Evolutionary conservation across 2,329 filamentous ascomycete genomes (phyloP), one percentile per base, ranked within the genome.

Genomic region (Helotiales sp.): DNA sequence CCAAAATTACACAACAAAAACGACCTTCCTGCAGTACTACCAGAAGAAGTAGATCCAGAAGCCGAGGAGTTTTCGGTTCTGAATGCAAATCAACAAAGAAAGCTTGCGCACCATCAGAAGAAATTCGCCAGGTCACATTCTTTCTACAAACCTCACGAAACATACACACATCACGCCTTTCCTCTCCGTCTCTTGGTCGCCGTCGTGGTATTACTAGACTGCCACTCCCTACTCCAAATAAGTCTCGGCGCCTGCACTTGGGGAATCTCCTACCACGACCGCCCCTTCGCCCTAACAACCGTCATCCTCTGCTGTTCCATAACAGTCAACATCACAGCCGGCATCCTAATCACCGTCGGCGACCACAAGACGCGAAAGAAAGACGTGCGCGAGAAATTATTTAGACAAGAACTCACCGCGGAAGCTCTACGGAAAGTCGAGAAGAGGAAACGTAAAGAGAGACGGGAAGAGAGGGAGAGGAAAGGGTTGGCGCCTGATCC

Each of bases 71-170:
- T 78, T 61, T 84, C 84, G 0, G 87, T 91, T 3, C 77, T 95
- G 2, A 85, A 78, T 0, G 76, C 77, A 4, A 74, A 81, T 58
- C 88, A 95, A 70, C 88, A 92, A 68, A 79, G 80, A 59, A 83
- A 81, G 49, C 80, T 96, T 9, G 80, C 86, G 51, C 87, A 95
- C 69, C 91, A 96, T 68, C 88, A 93, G 69, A 81, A 79, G 64
- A 93, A 93, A 68, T 89, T 95, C 68, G 81, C 88, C 69, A 91
- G 88, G 65, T 91, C 88, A 0, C 91, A 96, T 71, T 92, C 89
- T 5, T 96, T 93, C 73, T 96, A 96, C 78, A 93, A 93, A 67
- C 90, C 91, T 0, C 88, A 96, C 72, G 91, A 96, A 73, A 96
- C 91, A 0, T 79, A 84, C 31, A 96, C 91, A 0, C 91, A 96